A percentile compares a stretch with the other conserved stretches of the same genome.
Conservation (phyloP, 768 basidiomycete species). For the Leccinum variicolor region DNA sequence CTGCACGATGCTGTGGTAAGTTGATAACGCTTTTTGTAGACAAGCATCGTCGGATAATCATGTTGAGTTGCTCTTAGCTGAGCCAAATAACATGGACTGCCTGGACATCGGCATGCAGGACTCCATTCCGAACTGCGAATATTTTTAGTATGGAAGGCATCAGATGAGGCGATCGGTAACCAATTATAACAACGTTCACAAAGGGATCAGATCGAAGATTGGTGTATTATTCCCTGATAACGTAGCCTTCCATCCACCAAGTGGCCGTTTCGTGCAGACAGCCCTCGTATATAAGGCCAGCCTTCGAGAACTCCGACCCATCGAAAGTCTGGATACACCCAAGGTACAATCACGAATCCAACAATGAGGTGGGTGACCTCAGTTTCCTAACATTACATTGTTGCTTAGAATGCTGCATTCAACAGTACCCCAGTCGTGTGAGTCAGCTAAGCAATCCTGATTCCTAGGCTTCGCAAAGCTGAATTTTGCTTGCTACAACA, state of each 20-base stretch:
- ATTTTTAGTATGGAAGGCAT: neutral
- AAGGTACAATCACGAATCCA: neutral
- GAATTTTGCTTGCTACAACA: neutral
- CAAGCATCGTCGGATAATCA: neutral
- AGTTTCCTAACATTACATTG: too few relatives aligned
- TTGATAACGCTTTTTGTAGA: neutral
- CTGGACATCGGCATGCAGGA: neutral
- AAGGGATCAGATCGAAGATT: neutral
- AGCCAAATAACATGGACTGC: neutral
- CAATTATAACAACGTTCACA: neutral
- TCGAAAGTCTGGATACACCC: neutral
- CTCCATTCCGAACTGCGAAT: neutral
- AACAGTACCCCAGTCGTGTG: neutral
- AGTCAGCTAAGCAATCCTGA: neutral
- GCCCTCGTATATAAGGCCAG: neutral
- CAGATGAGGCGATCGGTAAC: neutral
- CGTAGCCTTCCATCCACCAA: neutral
- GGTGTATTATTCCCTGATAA: neutral
- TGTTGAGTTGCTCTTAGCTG: neutral
- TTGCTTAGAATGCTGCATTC: neutral
- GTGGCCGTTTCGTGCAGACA: neutral
- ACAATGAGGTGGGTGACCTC: neutral
- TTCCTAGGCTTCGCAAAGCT: neutral
- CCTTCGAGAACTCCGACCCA: neutral
- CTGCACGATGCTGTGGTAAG: neutral